A percentile compares a stretch with the other conserved stretches of the same genome.
Conservation (phyloP, 192 early-diverging fungal genomes). For the Coemansia reversa region DNA sequence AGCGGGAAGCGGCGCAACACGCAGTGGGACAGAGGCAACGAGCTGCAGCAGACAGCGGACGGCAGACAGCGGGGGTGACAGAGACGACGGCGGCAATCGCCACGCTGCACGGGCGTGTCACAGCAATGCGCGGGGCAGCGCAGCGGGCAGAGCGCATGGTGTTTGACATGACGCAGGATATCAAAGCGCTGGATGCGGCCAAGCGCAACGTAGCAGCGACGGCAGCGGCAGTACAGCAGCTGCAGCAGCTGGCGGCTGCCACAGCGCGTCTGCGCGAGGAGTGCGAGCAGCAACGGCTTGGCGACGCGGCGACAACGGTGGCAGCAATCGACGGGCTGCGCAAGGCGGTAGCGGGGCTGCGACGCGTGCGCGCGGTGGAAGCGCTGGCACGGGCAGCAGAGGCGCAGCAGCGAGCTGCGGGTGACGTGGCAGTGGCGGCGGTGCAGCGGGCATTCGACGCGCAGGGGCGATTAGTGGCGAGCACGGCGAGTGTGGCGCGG, state of each 20-base stretch:
- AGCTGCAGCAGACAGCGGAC: slow-evolving; percentile 61
- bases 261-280: slow-evolving; percentile 70
- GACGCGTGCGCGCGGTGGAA: slow-evolving; percentile 74
- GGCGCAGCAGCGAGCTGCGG: slow-evolving; percentile 63
- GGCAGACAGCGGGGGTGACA: slow-evolving; percentile 64
- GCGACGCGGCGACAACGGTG: slow-evolving; percentile 75
- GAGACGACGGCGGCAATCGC: slow-evolving; percentile 71
- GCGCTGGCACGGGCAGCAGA: slow-evolving; percentile 63
- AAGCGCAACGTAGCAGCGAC: slow-evolving; percentile 87
- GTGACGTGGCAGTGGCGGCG: slow-evolving; percentile 64
- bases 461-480: slow-evolving; percentile 60
- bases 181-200: slow-evolving; percentile 89
- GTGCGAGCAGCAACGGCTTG: slow-evolving; percentile 68
- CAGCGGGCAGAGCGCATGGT: slow-evolving; percentile 83
- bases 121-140: slow-evolving; percentile 83
- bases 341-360: slow-evolving; percentile 72
- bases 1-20: slow-evolving; percentile 60
- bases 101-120: slow-evolving; percentile 72
- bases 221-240: slow-evolving; percentile 75
- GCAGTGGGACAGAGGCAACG: slow-evolving; percentile 73
- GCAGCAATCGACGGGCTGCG: slow-evolving; percentile 78
- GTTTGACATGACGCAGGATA: slow-evolving; percentile 93
- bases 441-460: slow-evolving; percentile 72
- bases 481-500: slow-evolving; percentile 60
- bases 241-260: slow-evolving; percentile 85